Percentiles rank a stretch among this genome's conserved stretches.
These are phyloP conservation scores for Skeletonema tropicum DNA, from an alignment of 108 stramenopile genomes.

Conservation along the genomic window DNA sequence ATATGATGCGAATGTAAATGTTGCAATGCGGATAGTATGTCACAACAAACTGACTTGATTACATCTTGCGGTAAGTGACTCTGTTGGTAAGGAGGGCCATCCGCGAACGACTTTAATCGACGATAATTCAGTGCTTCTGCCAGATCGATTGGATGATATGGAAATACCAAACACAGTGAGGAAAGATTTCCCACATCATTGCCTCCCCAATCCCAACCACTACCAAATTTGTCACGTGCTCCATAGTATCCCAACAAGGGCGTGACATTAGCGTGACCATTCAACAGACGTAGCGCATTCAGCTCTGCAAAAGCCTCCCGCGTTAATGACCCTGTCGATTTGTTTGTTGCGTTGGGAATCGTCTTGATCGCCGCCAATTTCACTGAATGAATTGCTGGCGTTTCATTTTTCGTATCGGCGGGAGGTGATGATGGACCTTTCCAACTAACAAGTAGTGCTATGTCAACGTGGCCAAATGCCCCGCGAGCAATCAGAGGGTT, in stretches of 20 bases:
- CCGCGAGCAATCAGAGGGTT: slow-evolving; percentile 60
- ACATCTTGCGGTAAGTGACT: slow-evolving; percentile 30
- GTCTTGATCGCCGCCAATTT: slow-evolving; percentile 68
- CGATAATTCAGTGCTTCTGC: slow-evolving; percentile 56
- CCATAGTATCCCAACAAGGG: slow-evolving; percentile 45
- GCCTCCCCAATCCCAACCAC: slow-evolving; percentile 33
- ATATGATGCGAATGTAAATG: slow-evolving; percentile 91
- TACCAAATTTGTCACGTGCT: slow-evolving; percentile 16
- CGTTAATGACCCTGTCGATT: slow-evolving; percentile 21
- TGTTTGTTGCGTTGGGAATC: slow-evolving; percentile 56
- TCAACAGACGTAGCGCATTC: slow-evolving; percentile 41
- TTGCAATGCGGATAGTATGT: slow-evolving; percentile 73
- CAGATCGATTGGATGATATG: slow-evolving; percentile 79
- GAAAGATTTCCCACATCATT: slow-evolving; percentile 6
- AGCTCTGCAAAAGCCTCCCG: slow-evolving; percentile 52
- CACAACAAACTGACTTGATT: slow-evolving; percentile 58
- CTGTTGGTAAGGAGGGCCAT: slow-evolving; percentile 24
- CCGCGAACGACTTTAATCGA: slow-evolving; percentile 38
- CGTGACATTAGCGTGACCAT: slow-evolving; percentile 42
- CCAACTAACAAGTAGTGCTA: slow-evolving; percentile 51
- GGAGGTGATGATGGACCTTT: neutral
- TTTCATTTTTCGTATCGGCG: neutral
- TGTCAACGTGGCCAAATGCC: slow-evolving; percentile 72
- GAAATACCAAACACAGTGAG: slow-evolving; percentile 66
- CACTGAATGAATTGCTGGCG: slow-evolving; percentile 23